Evolutionary conservation across 192 early-diverging fungal genomes (phyloP), one percentile per base, ranked within the genome.

Genomic region (Umbelopsis vinacea): DNA sequence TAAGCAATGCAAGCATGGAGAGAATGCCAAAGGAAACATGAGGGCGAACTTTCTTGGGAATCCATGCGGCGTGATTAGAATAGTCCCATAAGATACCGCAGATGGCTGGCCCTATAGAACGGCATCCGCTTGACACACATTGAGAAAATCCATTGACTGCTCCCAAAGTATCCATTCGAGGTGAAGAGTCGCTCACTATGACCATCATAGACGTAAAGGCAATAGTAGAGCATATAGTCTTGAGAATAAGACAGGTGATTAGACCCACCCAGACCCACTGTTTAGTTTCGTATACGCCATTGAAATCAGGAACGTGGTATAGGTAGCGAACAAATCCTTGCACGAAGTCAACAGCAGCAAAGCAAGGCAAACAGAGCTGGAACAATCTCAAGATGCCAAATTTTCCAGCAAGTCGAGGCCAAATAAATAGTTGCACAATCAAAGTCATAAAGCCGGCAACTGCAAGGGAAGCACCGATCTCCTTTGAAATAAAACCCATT

Each of bases 71-170:
- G 35, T 63, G 26, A 8, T 63, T 63, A 17, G 57, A 37, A 35
- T 29, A 37, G 26, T 63, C 57, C 79, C 84, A 89, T 21, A 89
- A 15, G 11, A 80, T 76, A 37, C 86, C 84, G 23, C 84, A 74
- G 0, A 80, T 66, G 3, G 85, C 85, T 26, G 88, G 88, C 23
- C 86, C 86, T 33, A 85, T 71, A 6, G 83, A 69, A 4, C 83
- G 71, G 77, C 80, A 76, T 37, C 43, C 66, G 38, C 46, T 46
- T 23, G 70, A 70, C 46, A 70, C 72, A 70, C 78, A 76, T 67
- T 89, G 87, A 17, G 77, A 80, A 45, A 88, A 80, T 4, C 87
- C 89, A 68, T 90, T 90, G 23, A 90, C 74, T 11, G 83, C 76
- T 14, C 89, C 89, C 9, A 88, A 68, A 23, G 78, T 67, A 46